These are phyloP conservation scores for Colletotrichum cordylinicola DNA, from an alignment of 2,329 filamentous ascomycete genomes.

Conservation along the genomic window DNA sequence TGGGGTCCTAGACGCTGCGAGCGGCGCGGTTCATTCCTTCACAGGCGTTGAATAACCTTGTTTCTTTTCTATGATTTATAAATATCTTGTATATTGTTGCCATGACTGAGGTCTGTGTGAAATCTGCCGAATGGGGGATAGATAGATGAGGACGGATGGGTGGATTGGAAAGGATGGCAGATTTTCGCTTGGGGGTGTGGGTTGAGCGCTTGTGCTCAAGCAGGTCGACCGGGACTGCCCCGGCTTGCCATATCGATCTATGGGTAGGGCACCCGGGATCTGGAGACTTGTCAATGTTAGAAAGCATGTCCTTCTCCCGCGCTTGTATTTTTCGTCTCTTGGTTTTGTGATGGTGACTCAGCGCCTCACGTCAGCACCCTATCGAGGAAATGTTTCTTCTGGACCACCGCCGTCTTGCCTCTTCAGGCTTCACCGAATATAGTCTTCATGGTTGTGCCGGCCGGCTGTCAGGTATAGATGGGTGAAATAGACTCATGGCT, in stretches of 20 bases:
- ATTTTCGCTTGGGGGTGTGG: background rate
- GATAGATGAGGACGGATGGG: background rate
- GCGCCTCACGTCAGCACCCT: slow-evolving; percentile 12
- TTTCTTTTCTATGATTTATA: background rate
- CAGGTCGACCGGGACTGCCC: background rate
- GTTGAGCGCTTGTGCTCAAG: background rate
- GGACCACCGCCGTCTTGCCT: background rate
- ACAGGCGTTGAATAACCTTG: background rate
- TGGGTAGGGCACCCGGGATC: background rate
- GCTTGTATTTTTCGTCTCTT: background rate
- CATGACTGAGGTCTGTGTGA: background rate
- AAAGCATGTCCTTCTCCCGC: background rate
- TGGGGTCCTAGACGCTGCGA: background rate
- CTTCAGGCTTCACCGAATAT: background rate
- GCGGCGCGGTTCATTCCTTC: background rate
- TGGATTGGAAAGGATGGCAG: background rate
- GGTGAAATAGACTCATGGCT: background rate
- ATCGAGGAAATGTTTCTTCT: background rate
- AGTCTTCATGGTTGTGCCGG: background rate
- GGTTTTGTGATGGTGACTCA: background rate
- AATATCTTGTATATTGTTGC: background rate
- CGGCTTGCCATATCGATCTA: background rate
- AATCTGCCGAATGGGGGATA: background rate
- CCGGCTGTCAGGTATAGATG: background rate
- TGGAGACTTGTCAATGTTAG: background rate